Percentiles rank a stretch among this genome's conserved stretches.
Evolutionary conservation across 352 stramenopile species (phyloP).

Genomic region (Pythium periplocum): DNA sequence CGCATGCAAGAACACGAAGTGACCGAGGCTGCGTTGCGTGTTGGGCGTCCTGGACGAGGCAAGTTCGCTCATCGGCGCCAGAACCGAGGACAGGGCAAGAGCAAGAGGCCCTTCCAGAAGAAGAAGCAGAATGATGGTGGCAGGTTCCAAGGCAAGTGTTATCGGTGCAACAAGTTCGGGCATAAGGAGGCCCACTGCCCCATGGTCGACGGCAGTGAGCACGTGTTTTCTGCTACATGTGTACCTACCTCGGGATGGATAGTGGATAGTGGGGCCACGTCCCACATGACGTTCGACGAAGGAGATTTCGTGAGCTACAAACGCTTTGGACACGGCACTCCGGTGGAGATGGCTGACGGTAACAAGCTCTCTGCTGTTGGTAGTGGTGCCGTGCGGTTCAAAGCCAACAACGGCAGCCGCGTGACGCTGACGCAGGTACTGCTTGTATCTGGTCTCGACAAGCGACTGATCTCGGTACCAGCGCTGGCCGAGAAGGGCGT

Average conservation of each 20-base stretch:
- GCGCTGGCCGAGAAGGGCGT: slow-evolving; percentile 2
- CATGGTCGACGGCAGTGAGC: not conserved
- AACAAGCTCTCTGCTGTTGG: slow-evolving; percentile 1
- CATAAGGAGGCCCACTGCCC: slow-evolving; percentile 6
- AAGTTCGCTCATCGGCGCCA: no score
- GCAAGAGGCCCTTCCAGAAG: not conserved
- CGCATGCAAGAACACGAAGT: no score
- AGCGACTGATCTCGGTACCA: slow-evolving; percentile 6
- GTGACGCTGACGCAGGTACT: slow-evolving; percentile 7
- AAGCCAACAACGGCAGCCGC: not conserved
- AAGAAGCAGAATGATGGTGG: slow-evolving; percentile 1
- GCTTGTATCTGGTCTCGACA: slow-evolving; percentile 3
- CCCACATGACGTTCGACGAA: slow-evolving; percentile 8
- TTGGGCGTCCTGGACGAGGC: no score
- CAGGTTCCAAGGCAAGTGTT: slow-evolving; percentile 9
- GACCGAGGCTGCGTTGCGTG: no score
- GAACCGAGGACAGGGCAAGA: not conserved
- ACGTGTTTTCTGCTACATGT: slow-evolving; percentile 1
- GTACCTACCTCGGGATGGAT: not conserved
- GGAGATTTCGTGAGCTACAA: slow-evolving; percentile 5
- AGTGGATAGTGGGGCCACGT: slow-evolving; percentile 6
- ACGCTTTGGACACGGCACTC: not conserved
- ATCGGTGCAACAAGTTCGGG: slow-evolving; percentile 3
- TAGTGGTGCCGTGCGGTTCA: not conserved
- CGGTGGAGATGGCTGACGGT: slow-evolving; percentile 6